Base-by-base conservation (phyloP, 257 asterid species). In the Echites panduratus region DNA sequence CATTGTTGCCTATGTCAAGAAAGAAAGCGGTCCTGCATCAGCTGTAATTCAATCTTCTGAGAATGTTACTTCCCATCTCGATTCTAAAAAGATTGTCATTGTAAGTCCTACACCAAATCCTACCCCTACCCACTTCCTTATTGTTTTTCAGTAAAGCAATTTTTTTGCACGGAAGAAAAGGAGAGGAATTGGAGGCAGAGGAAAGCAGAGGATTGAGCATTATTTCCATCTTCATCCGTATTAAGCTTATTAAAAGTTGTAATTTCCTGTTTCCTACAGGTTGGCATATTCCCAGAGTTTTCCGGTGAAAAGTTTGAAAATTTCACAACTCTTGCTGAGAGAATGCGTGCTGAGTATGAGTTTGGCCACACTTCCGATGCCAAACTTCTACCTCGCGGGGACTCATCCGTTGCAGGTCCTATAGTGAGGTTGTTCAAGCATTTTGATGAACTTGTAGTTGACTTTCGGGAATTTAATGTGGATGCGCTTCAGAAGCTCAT, bases 11-110 rank as follows among this genome's bases (percentile, higher is more conserved):
- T 87, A 87, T 61, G 75, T 93, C 75, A 88, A 82, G 79, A 93
- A 88, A 78, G 94, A 90, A 79, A 87, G 90, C 79, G 98, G 97
- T 44, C 98, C 97, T 65, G 96, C 98, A 20, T 84, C 96, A 12
- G 24, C 50, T 67, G 91, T 89, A 79, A 77, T 93, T 59, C 87
- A 88, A 83, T 85, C 96, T 32, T 63, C 82, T 7, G 96, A 91
- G 67, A 94, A 85, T 56, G 89, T 86, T 74, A 75, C 74, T 74
- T 73, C 90, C 59, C 63, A 81, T 70, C 27, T 87, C 41, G 90
- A 87, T 66, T 79, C 66, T 52, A 75, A 84, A 47, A 86, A 91
- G 85, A 87, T 93, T 81, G 89, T 87, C 81, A 84, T 90, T 41
- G 98, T 92, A 72, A 85, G 98, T 75, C 12, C 35, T 8, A 32